phyloP scores from a whole-genome alignment of 345 rosid species.

The Schrenkiella parvula region DNA sequence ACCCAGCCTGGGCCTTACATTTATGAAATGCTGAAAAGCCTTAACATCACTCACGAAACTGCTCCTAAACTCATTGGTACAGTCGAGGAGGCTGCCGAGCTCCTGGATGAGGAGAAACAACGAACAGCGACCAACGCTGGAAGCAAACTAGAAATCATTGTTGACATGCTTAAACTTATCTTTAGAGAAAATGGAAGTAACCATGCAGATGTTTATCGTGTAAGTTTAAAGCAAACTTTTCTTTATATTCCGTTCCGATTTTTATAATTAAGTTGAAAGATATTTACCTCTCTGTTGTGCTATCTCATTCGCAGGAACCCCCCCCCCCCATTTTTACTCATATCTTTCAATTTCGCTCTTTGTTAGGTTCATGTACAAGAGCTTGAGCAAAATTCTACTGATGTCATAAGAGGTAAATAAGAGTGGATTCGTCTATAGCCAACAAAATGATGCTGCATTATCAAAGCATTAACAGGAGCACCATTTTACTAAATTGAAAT shows the following conservation, averaged over 20 bases:
- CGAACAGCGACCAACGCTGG: conserved; percentile 37
- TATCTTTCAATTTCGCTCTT: conserved; percentile 2
- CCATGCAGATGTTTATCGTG: conserved; percentile 73
- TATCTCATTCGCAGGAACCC: not conserved
- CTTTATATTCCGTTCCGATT: not conserved
- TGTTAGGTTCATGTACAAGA: conserved; percentile 88
- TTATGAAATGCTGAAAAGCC: conserved; percentile 72
- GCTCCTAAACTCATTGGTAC: conserved; percentile 63
- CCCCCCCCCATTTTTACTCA: not conserved
- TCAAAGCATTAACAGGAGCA: not conserved
- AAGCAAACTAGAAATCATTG: conserved; percentile 75
- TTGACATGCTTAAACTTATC: conserved; percentile 64
- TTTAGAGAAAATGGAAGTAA: conserved; percentile 56
- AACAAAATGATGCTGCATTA: not conserved
- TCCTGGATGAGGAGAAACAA: conserved; percentile 74
- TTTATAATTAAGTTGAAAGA: not conserved
- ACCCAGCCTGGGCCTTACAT: conserved; percentile 91
- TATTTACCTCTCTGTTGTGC: not conserved
- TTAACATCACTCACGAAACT: conserved; percentile 77
- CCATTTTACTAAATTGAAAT: not conserved
- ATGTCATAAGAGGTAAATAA: conserved; percentile 58
- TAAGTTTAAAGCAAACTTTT: conserved; percentile 43
- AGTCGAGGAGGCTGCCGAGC: conserved; percentile 67
- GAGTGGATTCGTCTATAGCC: conserved; percentile 4
- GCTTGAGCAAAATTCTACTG: conserved; percentile 48